phyloP scores from a whole-genome alignment of 202 grass and related monocot species.

The Schoenoplectus tabernaemontani region DNA sequence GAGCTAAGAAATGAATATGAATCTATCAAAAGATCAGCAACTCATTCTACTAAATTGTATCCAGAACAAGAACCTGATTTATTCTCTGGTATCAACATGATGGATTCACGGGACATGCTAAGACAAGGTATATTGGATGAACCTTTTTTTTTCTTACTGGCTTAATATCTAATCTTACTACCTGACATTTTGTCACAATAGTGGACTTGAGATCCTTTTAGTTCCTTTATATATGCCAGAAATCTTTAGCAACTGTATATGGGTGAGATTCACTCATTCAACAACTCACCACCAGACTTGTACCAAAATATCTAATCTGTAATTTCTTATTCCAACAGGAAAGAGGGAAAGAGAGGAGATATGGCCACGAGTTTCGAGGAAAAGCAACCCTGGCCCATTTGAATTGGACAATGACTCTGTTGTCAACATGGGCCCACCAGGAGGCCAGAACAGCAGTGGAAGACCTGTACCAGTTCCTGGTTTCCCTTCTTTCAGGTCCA shows the following conservation, averaged over 20 bases:
- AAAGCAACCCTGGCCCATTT: slow-evolving; percentile 40
- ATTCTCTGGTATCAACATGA: slow-evolving; percentile 55
- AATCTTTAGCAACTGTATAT: not conserved
- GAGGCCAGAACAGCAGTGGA: slow-evolving; percentile 37
- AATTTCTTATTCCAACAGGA: not conserved
- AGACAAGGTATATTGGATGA: slow-evolving; percentile 46
- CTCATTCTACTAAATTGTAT: slow-evolving; percentile 41
- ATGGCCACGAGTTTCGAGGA: slow-evolving; percentile 58
- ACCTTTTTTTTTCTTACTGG: not conserved
- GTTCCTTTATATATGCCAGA: not conserved
- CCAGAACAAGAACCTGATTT: slow-evolving; percentile 48
- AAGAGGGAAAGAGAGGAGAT: slow-evolving; percentile 51
- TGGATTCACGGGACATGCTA: slow-evolving; percentile 35
- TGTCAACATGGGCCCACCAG: slow-evolving; percentile 39
- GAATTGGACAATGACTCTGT: slow-evolving; percentile 43
- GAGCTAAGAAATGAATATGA: slow-evolving; percentile 72
- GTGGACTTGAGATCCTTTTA: not conserved
- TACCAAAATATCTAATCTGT: not conserved
- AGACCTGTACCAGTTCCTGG: not conserved
- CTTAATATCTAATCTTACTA: slow-evolving; percentile 5
- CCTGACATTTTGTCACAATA: not conserved
- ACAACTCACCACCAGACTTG: slow-evolving; percentile 17
- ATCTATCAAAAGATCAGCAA: slow-evolving; percentile 48
- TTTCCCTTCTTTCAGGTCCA: slow-evolving; percentile 24
- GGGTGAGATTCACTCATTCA: not conserved